Conservation (phyloP, 208 protist genomes). For the Acanthamoeba quina region DNA sequence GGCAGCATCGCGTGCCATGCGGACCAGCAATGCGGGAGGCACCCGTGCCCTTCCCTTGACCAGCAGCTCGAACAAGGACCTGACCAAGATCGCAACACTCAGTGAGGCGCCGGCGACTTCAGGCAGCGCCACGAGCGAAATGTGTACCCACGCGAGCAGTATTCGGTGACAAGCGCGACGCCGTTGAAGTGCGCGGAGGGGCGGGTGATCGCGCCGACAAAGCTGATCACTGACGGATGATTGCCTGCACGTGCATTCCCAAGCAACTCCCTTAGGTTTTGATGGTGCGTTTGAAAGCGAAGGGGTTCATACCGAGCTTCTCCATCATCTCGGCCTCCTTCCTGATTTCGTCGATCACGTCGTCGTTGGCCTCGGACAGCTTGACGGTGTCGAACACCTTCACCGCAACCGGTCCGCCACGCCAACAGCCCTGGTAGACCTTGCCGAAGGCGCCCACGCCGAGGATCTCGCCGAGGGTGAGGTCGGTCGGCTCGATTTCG, state of each 20-base stretch:
- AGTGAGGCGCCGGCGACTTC: too few relatives aligned
- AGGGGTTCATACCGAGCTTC: neutral
- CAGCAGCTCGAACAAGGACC: neutral
- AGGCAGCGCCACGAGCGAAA: neutral
- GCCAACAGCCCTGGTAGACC: conserved; percentile 33
- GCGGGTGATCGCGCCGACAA: conserved; percentile 29
- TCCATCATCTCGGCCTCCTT: conserved; percentile 67
- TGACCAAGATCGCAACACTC: neutral
- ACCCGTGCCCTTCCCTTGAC: neutral
- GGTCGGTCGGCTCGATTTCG: conserved; percentile 23
- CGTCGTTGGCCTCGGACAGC: conserved; percentile 18
- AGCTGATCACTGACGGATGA: conserved; percentile 17
- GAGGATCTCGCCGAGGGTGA: conserved; percentile 17
- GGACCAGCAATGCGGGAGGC: conserved; percentile 12
- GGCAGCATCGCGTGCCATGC: conserved; percentile 56
- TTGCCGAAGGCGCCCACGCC: conserved; percentile 31
- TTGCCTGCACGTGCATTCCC: neutral
- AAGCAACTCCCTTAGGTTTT: neutral
- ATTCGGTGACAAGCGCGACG: conserved; percentile 45
- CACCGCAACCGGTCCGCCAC: conserved; percentile 25
- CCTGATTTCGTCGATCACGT: conserved; percentile 5
- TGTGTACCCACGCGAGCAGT: conserved; percentile 24
- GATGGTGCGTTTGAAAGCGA: too few relatives aligned
- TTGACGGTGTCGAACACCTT: conserved; percentile 39
- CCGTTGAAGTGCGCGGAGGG: neutral